Percentiles rank a stretch among this genome's conserved stretches.
These are phyloP conservation scores for Sherardia arvensis DNA, from an alignment of 257 asterid species.

Conservation along the genomic window DNA sequence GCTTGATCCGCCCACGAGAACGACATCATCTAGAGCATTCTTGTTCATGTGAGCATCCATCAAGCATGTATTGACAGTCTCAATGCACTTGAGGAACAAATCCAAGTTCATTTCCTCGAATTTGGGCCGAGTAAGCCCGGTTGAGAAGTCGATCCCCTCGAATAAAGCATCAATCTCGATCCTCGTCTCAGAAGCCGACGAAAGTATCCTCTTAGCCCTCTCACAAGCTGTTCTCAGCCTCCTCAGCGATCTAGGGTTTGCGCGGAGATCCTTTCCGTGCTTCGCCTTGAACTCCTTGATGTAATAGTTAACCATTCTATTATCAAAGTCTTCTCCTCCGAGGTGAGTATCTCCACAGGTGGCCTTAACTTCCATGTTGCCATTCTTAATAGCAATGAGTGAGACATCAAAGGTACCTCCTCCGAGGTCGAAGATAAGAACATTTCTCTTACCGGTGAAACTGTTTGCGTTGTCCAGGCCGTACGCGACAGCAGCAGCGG, in stretches of 20 bases:
- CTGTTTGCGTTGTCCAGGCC: not conserved
- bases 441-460: not conserved
- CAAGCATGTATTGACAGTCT: not conserved
- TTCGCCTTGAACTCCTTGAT: not conserved
- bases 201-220: conserved; percentile 1
- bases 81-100: not conserved
- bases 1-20: not conserved
- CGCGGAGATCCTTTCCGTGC: not conserved
- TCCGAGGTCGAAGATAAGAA: not conserved
- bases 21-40: not conserved
- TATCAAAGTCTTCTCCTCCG: conserved; percentile 1
- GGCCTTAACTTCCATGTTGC: conserved; percentile 1
- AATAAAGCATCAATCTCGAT: not conserved
- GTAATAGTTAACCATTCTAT: not conserved
- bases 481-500: not conserved
- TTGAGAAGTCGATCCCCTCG: not conserved
- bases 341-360: conserved; percentile 1
- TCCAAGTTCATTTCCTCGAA: not conserved
- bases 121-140: not conserved
- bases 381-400: not conserved
- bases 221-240: conserved; percentile 4
- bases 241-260: not conserved
- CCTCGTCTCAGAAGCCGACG: not conserved
- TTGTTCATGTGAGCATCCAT: not conserved
- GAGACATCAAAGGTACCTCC: not conserved